Evolutionary conservation across 345 rosid species (phyloP), one percentile per base, ranked within the genome.

Genomic region (Euphorbia lathyris): DNA sequence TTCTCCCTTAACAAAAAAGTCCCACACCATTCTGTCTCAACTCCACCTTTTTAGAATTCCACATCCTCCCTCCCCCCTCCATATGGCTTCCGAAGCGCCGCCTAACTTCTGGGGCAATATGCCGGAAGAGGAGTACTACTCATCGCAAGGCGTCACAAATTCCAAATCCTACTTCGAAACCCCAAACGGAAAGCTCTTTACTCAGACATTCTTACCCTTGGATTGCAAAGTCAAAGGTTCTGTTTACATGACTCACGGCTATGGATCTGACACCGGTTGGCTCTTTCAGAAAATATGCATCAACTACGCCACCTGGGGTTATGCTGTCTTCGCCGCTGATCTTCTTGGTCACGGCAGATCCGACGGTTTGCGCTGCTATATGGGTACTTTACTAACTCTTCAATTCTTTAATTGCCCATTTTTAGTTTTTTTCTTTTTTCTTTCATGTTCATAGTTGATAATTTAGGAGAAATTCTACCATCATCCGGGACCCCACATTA

Each of bases 231-330:
- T 91, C 79, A 95, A 90, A 78, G 99, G 78, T 7, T 57, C 96
- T 3, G 97, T 91, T 9, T 88, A 68, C 79, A 91, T 90, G 97
- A 76, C 88, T 56, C 97, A 95, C 40, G 99, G 97, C 30, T 95
- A 91, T 38, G 99, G 97, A 76, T 90, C 97, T 5, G 99, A 95
- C 58, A 85, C 97, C 0, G 93, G 96, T 1, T 95, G 97, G 99
- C 14, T 92, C 77, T 91, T 95, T 74, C 97, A 90, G 82, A 90
- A 88, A 90, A 88, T 91, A 25, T 91, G 97, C 71, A 95, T 95
- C 69, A 86, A 57, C 58, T 91, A 45, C 43, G 74, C 91, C 1
- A 78, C 74, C 29, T 95, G 97, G 99, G 99, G 99, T n/a, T 95
- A 87, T 70, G 97, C 99, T 32, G 99, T 95, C 68, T 95, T 90